These are phyloP conservation scores for Endoconidiophora polonica DNA, from an alignment of 2,329 filamentous ascomycete species.

Conservation along the genomic window DNA sequence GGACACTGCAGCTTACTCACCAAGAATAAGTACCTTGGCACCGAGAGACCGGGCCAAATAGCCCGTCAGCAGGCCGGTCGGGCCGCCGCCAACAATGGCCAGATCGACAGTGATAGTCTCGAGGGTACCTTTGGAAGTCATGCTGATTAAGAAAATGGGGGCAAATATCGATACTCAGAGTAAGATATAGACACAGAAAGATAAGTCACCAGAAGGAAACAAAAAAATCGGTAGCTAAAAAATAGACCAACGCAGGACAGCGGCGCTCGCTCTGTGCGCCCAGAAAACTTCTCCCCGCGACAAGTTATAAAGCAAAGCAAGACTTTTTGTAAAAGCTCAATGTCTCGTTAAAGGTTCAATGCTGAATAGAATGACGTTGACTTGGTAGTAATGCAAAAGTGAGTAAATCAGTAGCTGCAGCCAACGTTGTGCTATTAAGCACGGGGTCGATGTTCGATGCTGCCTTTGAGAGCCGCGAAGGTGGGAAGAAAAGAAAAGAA, in stretches of 20 bases:
- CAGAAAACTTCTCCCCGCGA: not conserved
- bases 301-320: too few species aligned
- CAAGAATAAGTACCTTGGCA: slow-evolving; percentile 25
- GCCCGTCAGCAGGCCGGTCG: slow-evolving; percentile 29
- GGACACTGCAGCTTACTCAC: slow-evolving; percentile 15
- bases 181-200: not conserved
- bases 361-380: too few species aligned
- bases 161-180: not conserved
- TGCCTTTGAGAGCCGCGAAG: too few species aligned
- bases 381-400: too few species aligned
- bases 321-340: too few species aligned
- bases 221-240: not conserved
- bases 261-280: too few species aligned
- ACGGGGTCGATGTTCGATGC: too few species aligned
- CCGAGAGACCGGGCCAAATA: slow-evolving; percentile 27
- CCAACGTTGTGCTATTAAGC: too few species aligned
- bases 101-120: slow-evolving; percentile 18
- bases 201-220: not conserved
- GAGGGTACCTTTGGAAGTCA: not conserved
- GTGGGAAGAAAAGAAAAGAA: too few species aligned
- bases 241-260: too few species aligned
- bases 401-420: too few species aligned
- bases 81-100: slow-evolving; percentile 25
- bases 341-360: too few species aligned
- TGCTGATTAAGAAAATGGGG: not conserved